Evolutionary conservation across 768 basidiomycete species (phyloP).

Genomic region (Sutorius australiensis): DNA sequence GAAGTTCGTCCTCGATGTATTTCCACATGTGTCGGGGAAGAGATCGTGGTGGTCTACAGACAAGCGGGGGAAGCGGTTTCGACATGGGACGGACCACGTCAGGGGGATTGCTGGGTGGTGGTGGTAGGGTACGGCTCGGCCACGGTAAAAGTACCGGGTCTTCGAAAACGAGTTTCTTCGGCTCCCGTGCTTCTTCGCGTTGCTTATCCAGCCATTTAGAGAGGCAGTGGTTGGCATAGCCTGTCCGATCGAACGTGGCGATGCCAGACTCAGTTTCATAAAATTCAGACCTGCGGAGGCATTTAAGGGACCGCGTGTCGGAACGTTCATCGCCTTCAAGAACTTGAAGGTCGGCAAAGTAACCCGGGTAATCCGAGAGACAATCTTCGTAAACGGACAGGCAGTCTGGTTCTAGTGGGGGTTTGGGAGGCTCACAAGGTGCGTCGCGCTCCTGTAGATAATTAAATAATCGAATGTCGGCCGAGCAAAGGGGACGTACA

Average conservation of each 20-base stretch:
- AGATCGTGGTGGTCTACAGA: slow-evolving; percentile 6
- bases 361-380: slow-evolving; percentile 17
- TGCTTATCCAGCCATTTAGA: slow-evolving; percentile 28
- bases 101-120: background rate
- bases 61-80: background rate
- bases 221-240: slow-evolving; percentile 27
- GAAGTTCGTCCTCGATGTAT: slow-evolving; percentile 25
- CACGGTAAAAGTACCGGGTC: slow-evolving; percentile 17
- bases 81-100: background rate
- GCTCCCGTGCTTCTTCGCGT: slow-evolving; percentile 14
- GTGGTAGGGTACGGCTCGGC: slow-evolving; percentile 19
- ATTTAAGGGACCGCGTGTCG: slow-evolving; percentile 3
- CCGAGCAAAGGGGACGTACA: slow-evolving; percentile 10
- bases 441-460: slow-evolving; percentile 13
- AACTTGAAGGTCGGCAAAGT: slow-evolving; percentile 17
- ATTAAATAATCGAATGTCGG: background rate
- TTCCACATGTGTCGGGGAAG: slow-evolving; percentile 14
- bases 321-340: slow-evolving; percentile 13
- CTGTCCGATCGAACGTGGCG: slow-evolving; percentile 24
- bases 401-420: slow-evolving; percentile 11
- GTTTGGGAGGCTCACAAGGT: background rate
- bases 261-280: slow-evolving; percentile 29
- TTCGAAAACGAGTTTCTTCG: slow-evolving; percentile 21
- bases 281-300: slow-evolving; percentile 21
- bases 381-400: slow-evolving; percentile 30